Base-by-base conservation (phyloP, 208 protist species). In the Acanthamoeba divionensis region DNA sequence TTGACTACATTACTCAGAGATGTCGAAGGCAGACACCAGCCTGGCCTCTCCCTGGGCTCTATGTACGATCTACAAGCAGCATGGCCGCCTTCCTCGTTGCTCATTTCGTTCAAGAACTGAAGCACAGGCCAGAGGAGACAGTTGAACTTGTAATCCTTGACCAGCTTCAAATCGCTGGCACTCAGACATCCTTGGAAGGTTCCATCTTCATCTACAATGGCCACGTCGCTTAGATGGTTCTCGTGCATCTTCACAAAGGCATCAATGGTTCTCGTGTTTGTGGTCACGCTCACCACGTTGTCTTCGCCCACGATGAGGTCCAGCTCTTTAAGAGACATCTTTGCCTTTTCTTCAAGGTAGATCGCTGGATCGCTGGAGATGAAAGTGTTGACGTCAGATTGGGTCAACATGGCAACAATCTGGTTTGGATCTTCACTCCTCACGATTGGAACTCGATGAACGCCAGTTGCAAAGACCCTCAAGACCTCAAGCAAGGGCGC, bases 371-470 rank as follows among this genome's bases (percentile, higher is more conserved):
- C 77, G n/a, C 33, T 10, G 21, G 77, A 50, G 15, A 86, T 36
- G 77, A 66, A 86, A 29, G 54, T 36, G 55, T 86, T 86, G 31
- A 26, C 77, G 77, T 86, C 77, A 26, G 77, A 41, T 36, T 86
- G 77, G 6, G 77, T 66, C 4, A 86, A 36, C 10, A 86, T 38
- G 4, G 48, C 55, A 21, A 86, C 77, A 36, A 86, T 66, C 5
- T 18, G 13, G 3, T 12, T 47, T 1, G 77, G 77, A 13, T 62
- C 33, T 6, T 86, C 77, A 1, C 38, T 13, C 9, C 67, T 44
- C 1, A 86, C 77, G 38, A 86, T 57, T 1, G 77, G 77, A 18
- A 86, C 54, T 0, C 77, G 47, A 36, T 86, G 77, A 31, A 86
- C 24, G 5, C 77, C 77, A 18, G 24, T 33, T 1, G 77, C 77